Percentiles rank a stretch among this genome's conserved stretches.
phyloP scores from a whole-genome alignment of 352 stramenopile species.

The Blastocystis sp. region DNA sequence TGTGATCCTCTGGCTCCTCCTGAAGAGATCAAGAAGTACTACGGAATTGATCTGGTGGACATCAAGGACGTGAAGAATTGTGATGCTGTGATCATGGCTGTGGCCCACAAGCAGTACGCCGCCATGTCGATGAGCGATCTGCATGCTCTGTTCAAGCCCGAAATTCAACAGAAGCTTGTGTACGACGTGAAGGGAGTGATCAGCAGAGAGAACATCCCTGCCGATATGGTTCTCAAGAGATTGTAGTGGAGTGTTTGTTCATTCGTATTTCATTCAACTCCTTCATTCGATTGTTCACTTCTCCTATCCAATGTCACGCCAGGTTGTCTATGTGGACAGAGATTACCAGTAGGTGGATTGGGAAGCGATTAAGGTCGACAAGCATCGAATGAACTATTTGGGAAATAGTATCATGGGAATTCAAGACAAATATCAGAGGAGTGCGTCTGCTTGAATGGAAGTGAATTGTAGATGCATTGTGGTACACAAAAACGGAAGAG shows the following conservation, averaged over 20 bases:
- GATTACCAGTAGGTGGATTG: not conserved
- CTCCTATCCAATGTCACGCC: no score
- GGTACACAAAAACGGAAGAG: not conserved
- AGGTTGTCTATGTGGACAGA: no score
- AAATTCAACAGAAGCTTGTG: not conserved
- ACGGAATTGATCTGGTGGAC: conserved; percentile 16
- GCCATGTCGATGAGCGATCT: conserved; percentile 7
- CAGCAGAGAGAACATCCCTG: not conserved
- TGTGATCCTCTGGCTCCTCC: not conserved
- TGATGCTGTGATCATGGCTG: not conserved
- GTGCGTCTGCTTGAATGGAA: not conserved
- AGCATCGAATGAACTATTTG: not conserved
- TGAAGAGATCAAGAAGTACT: conserved; percentile 20
- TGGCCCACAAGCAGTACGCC: not conserved
- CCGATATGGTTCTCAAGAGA: conserved; percentile 27
- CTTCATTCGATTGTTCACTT: no score
- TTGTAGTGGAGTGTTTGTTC: not conserved
- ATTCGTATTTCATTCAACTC: not conserved
- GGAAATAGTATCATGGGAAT: not conserved
- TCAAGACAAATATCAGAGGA: not conserved
- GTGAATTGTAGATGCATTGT: not conserved
- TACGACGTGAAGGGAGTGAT: conserved; percentile 40
- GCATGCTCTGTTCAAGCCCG: not conserved
- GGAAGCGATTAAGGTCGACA: not conserved
- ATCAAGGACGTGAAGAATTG: not conserved